Base-by-base conservation (phyloP, 495 filamentous ascomycete genomes). In the Chlorociboria aeruginascens region DNA sequence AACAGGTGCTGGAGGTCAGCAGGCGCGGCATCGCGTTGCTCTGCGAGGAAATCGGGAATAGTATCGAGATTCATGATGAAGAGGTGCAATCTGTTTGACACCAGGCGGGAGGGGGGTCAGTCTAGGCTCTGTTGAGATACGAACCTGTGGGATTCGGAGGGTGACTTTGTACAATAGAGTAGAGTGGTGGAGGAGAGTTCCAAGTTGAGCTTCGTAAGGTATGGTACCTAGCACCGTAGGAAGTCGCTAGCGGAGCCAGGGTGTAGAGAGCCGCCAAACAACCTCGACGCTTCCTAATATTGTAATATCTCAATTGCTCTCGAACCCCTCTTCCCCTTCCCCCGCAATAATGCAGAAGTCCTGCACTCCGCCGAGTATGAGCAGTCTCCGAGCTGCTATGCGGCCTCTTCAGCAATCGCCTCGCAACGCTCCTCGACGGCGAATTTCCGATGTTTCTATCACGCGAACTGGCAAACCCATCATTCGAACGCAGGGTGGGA, bases 401-500 rank as follows among this genome's bases (percentile, higher is more conserved):
- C 53, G 52, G 41, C 8, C 46, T 20, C 38, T 31, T 36, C 46
- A 10, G 11, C 45, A 46, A 29, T 29, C 39, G 17, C 31, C 39
- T 35, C 34, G 31, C 53, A 53, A 50, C 46, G 17, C 55, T 28
- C 46, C 52, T 51, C 61, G 72, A 64, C 71, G 78, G 54, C 66
- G 63, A 57, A 65, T 92, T 51, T 81, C 83, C 60, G 87, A 94
- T 72, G 73, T 94, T 54, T 67, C 81, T 51, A 89, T 94, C 61
- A 83, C 86, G 47, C 72, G 87, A 55, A 94, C 87, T 39, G 87
- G 87, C 62, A 89, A 85, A 71, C 86, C 87, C 42, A 81, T 94
- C 49, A 68, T 92, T 61, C 80, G 86, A 63, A 67, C 78, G 48
- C 81, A 85, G 60, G 86, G 87, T 67, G 87, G 87, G 69, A 77